A percentile compares a stretch with the other conserved stretches of the same genome.
Evolutionary conservation across 768 basidiomycete genomes (phyloP).

Genomic region (Collybia sordida): DNA sequence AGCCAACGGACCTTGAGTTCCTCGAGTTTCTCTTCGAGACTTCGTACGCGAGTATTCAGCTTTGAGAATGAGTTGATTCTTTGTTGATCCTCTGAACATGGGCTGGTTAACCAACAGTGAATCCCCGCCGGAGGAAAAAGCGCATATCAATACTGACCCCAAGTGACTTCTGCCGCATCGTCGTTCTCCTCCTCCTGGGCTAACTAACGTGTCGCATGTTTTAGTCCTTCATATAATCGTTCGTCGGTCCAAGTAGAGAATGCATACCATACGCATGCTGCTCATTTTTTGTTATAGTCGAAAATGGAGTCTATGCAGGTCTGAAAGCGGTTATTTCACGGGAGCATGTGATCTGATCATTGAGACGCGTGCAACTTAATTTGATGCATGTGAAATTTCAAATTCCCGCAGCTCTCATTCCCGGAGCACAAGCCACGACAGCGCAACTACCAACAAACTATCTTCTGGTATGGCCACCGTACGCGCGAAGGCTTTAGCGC

Average conservation of each 20-base stretch:
- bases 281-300: constrained; percentile 25
- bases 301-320: neutral
- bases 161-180: constrained; percentile 77
- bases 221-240: constrained; percentile 2
- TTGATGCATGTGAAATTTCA: constrained; percentile 11
- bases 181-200: constrained; percentile 76
- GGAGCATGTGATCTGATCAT: constrained; percentile 1
- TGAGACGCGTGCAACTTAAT: neutral
- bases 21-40: constrained; percentile 71
- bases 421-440: no score
- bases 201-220: constrained; percentile 41
- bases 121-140: neutral
- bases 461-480: constrained; percentile 10
- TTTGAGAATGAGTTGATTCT: constrained; percentile 92
- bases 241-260: constrained; percentile 1
- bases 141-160: constrained; percentile 53
- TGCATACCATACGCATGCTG: constrained; percentile 58
- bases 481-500: constrained; percentile 9
- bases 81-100: constrained; percentile 75
- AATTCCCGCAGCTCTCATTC: neutral
- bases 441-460: neutral
- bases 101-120: constrained; percentile 5
- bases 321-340: constrained; percentile 5
- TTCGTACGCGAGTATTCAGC: constrained; percentile 75
- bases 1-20: constrained; percentile 60